Base-by-base conservation (phyloP, 2,329 filamentous ascomycete genomes). In the Fusarium camptoceras region DNA sequence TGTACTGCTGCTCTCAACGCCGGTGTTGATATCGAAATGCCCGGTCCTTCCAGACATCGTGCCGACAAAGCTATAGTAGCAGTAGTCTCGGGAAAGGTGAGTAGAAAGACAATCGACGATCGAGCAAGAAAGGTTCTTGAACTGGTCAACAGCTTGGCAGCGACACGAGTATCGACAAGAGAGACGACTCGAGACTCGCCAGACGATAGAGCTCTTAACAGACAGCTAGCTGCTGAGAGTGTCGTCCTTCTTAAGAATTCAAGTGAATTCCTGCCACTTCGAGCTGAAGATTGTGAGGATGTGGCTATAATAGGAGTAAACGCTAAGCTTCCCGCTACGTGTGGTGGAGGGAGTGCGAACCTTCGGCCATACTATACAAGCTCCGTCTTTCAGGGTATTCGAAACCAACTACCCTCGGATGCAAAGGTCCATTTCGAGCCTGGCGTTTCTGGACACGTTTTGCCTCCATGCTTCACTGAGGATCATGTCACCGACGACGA, bases 211-310 rank as follows among this genome's bases (percentile, higher is more conserved):
- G 46, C 27, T 1, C 24, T 67, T 3, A 66, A 66, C 30, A 53
- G 62, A 9, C 18, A 46, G 4, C 46, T 66, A 15, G 62, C 64
- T 5, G 34, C 46, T 0, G 62, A 68, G 48, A 88, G 86, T 2
- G 85, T 91, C 12, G 88, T 91, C 1, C 82, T 92, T 20, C 80
- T 92, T 47, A 91, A 91, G 79, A 92, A 92, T 67, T 84, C 89
- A 25, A 82, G 82, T 8, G 80, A 81, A 18, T 76, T 88, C 3
- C 80, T 92, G 0, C 90, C 90, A 0, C 76, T 88, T 12, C 16
- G 18, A 6, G 8, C 46, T 18, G 4, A 42, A n/a, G 24, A 66
- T 3, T 50, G 41, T 54, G 80, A 83, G 60, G 80, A 83, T 7
- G 77, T 86, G 16, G 82, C 85, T 14, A 81, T 88, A 20, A 87